phyloP scores from a whole-genome alignment of 2,329 filamentous ascomycete species.

The Fusarium concolor region DNA sequence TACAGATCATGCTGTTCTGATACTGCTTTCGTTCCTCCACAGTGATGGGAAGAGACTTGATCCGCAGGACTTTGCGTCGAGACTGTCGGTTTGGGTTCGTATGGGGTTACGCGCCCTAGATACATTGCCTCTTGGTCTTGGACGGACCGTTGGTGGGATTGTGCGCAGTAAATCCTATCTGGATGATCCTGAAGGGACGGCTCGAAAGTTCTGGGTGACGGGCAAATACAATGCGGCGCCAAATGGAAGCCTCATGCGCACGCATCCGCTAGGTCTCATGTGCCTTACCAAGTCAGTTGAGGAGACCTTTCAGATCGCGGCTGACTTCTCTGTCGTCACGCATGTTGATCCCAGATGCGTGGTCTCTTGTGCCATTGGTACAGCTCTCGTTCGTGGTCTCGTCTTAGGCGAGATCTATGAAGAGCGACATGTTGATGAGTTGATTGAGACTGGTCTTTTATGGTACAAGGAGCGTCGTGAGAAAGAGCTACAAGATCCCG shows the following conservation, averaged over 20 bases:
- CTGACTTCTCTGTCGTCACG: slow-evolving; percentile 57
- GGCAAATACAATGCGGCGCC: slow-evolving; percentile 56
- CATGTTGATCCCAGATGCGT: slow-evolving; percentile 65
- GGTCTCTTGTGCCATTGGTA: slow-evolving; percentile 60
- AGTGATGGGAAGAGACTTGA: slow-evolving; percentile 53
- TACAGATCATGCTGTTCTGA: slow-evolving; percentile 64
- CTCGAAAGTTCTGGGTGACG: slow-evolving; percentile 57
- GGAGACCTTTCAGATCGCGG: slow-evolving; percentile 58
- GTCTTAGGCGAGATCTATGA: slow-evolving; percentile 57
- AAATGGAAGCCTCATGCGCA: slow-evolving; percentile 66
- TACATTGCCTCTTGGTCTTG: slow-evolving; percentile 61
- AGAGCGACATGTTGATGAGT: slow-evolving; percentile 55
- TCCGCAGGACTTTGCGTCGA: slow-evolving; percentile 57
- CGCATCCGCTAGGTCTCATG: slow-evolving; percentile 62
- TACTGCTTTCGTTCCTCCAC: slow-evolving; percentile 61
- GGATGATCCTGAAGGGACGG: slow-evolving; percentile 53
- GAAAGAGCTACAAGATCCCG: slow-evolving; percentile 38
- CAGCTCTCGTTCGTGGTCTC: slow-evolving; percentile 59
- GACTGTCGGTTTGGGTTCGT: slow-evolving; percentile 60
- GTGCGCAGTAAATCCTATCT: slow-evolving; percentile 55
- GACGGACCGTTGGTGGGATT: slow-evolving; percentile 59
- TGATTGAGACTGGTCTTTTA: slow-evolving; percentile 54
- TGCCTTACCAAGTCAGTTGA: slow-evolving; percentile 55
- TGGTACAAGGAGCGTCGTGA: slow-evolving; percentile 52
- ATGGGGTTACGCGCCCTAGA: slow-evolving; percentile 60